Base-by-base conservation (phyloP, 148 eudicot genomes). In the Rhododendron griersonianum region DNA sequence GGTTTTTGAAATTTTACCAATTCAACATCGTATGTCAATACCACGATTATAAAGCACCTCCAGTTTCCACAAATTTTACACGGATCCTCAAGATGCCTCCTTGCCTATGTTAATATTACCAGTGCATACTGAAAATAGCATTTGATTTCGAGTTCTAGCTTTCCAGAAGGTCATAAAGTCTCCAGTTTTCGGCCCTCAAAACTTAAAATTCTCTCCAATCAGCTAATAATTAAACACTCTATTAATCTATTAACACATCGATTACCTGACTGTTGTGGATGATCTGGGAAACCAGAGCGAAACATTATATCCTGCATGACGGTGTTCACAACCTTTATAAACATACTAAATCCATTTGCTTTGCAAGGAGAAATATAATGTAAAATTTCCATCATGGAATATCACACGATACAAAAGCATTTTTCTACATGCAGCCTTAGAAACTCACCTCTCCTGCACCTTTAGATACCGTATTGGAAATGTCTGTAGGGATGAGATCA, bases 221-320 rank as follows among this genome's bases (percentile, higher is more conserved):
- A 33, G 33, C 63, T 37, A 77, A 18, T 37, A 77, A 18, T 55
- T 44, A 37, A 11, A 59, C 25, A 37, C 13, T 0, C 21, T 35
- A 61, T 13, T 28, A 71, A 63, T 30, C 14, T 44, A 35, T 30
- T 63, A 69, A 25, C 25, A 82, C 28, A 11, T 67, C 28, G 85
- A 84, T 71, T 92, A 96, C 99, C 96, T 83, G 98, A 91, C 85
- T 91, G 93, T 80, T 91, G 89, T 25, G 93, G 89, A 85, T 86
- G 93, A 88, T 94, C 95, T 61, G 73, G 90, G 85, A 92, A 95
- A 86, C 89, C 87, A 48, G 96, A 90, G 91, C 92, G 89, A 47
- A 95, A 87, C 75, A 86, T 85, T 23, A 91, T 84, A 86, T 92
- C 95, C 98, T 95, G 94, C 91, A 91, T 53, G 30, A 48, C 41